A percentile compares a stretch with the other conserved stretches of the same genome.
Evolutionary conservation across 164 flowering plant genomes (phyloP).

Genomic region (Houttuynia cordata): DNA sequence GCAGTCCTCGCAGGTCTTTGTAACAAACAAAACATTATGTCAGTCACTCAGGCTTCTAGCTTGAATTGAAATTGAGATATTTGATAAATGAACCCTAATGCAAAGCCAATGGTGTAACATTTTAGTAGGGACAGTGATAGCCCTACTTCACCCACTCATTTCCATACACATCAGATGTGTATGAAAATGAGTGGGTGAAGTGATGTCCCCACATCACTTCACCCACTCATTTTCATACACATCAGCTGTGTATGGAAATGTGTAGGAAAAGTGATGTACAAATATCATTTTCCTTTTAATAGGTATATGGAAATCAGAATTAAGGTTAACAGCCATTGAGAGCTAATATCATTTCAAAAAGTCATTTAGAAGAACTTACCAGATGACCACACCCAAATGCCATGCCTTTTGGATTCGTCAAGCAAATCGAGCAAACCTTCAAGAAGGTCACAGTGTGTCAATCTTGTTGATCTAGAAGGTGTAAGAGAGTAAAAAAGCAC

Average conservation of each 20-base stretch:
- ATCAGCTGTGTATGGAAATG: too few species aligned
- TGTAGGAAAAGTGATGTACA: too few species aligned
- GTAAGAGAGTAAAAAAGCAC: background rate
- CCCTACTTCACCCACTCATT: too few species aligned
- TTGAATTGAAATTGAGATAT: background rate
- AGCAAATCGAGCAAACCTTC: slow-evolving; percentile 77
- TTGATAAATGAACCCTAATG: background rate
- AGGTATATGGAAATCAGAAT: background rate
- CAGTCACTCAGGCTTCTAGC: background rate
- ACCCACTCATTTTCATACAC: too few species aligned
- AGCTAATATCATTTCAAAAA: background rate
- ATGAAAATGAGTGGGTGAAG: too few species aligned
- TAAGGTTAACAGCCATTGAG: background rate
- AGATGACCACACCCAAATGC: slow-evolving; percentile 87
- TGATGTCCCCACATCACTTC: too few species aligned
- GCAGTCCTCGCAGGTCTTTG: slow-evolving; percentile 75
- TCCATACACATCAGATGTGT: too few species aligned
- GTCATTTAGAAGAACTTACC: slow-evolving; percentile 26
- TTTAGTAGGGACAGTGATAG: too few species aligned
- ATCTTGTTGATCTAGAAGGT: background rate
- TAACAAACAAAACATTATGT: background rate
- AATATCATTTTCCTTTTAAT: too few species aligned
- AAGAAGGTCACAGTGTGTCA: background rate
- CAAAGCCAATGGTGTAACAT: too few species aligned
- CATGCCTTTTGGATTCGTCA: slow-evolving; percentile 72